These are phyloP conservation scores for Thuja plicata DNA, from an alignment of 83 land plant genomes.

Conservation along the genomic window DNA sequence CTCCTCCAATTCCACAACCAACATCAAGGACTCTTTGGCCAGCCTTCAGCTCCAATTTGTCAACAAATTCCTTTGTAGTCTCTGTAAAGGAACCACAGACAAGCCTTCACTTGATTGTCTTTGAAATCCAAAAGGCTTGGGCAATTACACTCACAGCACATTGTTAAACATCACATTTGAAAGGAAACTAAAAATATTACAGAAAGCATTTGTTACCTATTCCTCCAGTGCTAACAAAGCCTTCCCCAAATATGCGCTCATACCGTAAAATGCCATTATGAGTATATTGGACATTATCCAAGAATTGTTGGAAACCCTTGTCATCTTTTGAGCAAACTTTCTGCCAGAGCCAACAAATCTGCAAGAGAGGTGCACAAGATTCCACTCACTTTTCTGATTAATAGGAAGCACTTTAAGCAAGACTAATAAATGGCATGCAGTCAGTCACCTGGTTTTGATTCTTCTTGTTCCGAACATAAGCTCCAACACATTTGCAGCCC, in stretches of 20 bases:
- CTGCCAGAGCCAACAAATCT: slow-evolving; percentile 99
- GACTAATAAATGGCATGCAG: neutral
- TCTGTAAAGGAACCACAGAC: slow-evolving; percentile 39
- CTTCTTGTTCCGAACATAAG: slow-evolving; percentile 90
- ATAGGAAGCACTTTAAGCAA: neutral
- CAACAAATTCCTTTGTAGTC: slow-evolving; percentile 96
- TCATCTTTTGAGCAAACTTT: slow-evolving; percentile 69
- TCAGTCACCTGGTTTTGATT: slow-evolving; percentile 88
- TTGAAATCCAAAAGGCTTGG: neutral
- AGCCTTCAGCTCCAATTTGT: slow-evolving; percentile 75
- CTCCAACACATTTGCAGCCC: slow-evolving; percentile 90
- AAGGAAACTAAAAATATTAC: neutral
- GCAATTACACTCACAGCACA: neutral
- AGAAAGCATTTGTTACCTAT: slow-evolving; percentile 45
- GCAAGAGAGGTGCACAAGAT: slow-evolving; percentile 14
- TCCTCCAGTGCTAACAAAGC: slow-evolving; percentile 98
- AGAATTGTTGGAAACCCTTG: slow-evolving; percentile 80
- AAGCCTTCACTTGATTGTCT: neutral
- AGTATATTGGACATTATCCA: slow-evolving; percentile 91
- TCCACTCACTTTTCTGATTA: neutral
- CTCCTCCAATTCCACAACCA: slow-evolving; percentile 99
- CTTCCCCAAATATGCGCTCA: slow-evolving; percentile 96
- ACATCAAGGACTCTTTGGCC: slow-evolving; percentile 97
- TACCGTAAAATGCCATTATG: slow-evolving; percentile 88
- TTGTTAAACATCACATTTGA: neutral